A percentile compares a stretch with the other conserved stretches of the same genome.
Evolutionary conservation across 2,329 filamentous ascomycete species (phyloP).

Genomic region (Aspergillus alliaceus): DNA sequence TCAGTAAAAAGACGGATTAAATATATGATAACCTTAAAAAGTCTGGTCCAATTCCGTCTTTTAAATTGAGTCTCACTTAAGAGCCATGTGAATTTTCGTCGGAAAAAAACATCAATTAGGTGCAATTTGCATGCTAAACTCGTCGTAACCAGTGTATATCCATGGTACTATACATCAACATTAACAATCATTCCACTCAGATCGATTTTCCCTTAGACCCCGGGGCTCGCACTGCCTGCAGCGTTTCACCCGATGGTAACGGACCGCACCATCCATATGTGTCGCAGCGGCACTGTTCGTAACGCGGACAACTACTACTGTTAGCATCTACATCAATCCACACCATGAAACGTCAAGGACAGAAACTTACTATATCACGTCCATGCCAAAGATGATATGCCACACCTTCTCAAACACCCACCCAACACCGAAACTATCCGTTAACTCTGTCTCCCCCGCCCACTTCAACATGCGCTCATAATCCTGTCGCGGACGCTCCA

Average conservation of each 20-base stretch:
- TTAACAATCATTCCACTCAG: conserved; percentile 7
- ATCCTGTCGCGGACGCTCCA: conserved; percentile 24
- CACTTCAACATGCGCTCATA: conserved; percentile 35
- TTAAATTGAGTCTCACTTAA: neutral
- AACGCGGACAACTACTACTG: conserved; percentile 24
- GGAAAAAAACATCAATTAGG: too few species aligned
- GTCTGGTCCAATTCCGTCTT: neutral
- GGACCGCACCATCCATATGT: conserved; percentile 32
- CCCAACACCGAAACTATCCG: conserved; percentile 31
- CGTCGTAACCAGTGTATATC: conserved; percentile 5
- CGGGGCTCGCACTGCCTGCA: conserved; percentile 22
- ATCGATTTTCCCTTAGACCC: conserved; percentile 4
- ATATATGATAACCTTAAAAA: neutral
- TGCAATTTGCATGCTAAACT: neutral
- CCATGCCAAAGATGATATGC: conserved; percentile 35
- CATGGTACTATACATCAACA: conserved; percentile 6
- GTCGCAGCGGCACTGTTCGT: conserved; percentile 32
- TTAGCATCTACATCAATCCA: neutral
- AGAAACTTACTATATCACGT: conserved; percentile 25
- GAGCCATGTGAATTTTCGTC: too few species aligned
- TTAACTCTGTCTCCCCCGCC: conserved; percentile 29
- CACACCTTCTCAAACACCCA: conserved; percentile 35
- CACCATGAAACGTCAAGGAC: too few species aligned
- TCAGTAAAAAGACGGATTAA: neutral
- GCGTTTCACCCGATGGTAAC: conserved; percentile 27